Percentiles rank a stretch among this genome's conserved stretches.
phyloP scores from a whole-genome alignment of 148 eudicot genomes.

The Agrostemma githago region DNA sequence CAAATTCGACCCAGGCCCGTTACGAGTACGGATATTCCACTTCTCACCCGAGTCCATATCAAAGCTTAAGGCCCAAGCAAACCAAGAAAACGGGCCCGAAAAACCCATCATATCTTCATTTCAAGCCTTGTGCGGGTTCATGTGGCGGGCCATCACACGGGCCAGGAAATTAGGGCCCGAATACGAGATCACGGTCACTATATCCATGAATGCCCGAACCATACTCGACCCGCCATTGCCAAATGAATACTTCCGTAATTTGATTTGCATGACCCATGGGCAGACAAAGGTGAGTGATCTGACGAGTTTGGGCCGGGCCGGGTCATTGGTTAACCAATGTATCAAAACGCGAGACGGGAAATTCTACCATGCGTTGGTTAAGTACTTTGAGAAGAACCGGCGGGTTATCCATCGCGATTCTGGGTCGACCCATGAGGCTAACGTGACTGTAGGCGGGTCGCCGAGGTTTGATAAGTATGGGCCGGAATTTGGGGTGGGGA shows the following conservation, averaged over 20 bases:
- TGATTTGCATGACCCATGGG: background rate
- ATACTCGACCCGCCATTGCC: background rate
- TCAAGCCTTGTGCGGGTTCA: background rate
- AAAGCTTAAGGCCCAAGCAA: constrained; percentile 19
- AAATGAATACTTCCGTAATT: background rate
- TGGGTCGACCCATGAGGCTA: background rate
- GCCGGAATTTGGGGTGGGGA: constrained; percentile 70
- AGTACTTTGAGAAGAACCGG: background rate
- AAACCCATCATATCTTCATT: background rate
- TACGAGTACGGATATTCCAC: constrained; percentile 22
- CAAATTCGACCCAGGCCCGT: background rate
- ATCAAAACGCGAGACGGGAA: background rate
- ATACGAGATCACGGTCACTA: background rate
- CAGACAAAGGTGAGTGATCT: background rate
- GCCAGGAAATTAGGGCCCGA: background rate
- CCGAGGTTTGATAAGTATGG: constrained; percentile 69
- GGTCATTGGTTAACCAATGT: background rate
- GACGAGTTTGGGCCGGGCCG: background rate
- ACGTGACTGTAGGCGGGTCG: constrained; percentile 53
- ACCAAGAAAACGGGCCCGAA: constrained; percentile 13
- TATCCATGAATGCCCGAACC: background rate
- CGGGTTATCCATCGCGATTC: background rate
- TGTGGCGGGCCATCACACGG: background rate
- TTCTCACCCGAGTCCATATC: constrained; percentile 13
- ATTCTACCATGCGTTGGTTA: background rate